These are phyloP conservation scores for Sesbania bispinosa DNA, from an alignment of 306 rosid genomes.

Conservation along the genomic window DNA sequence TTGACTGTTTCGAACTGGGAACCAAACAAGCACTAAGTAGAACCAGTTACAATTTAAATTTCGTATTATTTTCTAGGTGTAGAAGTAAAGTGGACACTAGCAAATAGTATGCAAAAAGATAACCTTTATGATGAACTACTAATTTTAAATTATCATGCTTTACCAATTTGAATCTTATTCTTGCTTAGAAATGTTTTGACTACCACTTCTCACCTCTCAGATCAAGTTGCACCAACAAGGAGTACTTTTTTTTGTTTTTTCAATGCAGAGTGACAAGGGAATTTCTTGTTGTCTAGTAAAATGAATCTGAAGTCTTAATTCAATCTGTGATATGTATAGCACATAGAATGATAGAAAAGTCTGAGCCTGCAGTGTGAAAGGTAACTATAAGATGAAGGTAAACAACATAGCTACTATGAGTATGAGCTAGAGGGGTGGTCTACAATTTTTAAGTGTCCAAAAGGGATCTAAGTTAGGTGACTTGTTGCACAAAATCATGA, in stretches of 20 bases:
- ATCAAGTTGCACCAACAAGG: neutral
- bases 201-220: neutral
- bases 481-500: slow-evolving; percentile 62
- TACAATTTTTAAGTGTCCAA: slow-evolving; percentile 27
- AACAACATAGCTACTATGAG: slow-evolving; percentile 15
- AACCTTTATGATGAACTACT: neutral
- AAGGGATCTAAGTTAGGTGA: slow-evolving; percentile 40
- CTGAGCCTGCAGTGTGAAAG: slow-evolving; percentile 5
- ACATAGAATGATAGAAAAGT: neutral
- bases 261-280: too few species aligned
- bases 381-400: slow-evolving; percentile 33
- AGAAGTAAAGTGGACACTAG: neutral
- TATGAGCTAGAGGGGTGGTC: neutral
- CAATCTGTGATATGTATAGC: neutral
- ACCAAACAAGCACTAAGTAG: too few species aligned
- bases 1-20: too few species aligned
- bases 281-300: too few species aligned
- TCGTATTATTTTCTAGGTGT: neutral
- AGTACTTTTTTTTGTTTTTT: neutral
- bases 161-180: neutral
- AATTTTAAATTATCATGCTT: neutral
- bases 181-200: neutral
- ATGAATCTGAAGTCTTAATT: too few species aligned
- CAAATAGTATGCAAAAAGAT: neutral
- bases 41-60: too few species aligned